phyloP scores from a whole-genome alignment of 2,329 filamentous ascomycete genomes.

The Conoideocrella luteorostrata region DNA sequence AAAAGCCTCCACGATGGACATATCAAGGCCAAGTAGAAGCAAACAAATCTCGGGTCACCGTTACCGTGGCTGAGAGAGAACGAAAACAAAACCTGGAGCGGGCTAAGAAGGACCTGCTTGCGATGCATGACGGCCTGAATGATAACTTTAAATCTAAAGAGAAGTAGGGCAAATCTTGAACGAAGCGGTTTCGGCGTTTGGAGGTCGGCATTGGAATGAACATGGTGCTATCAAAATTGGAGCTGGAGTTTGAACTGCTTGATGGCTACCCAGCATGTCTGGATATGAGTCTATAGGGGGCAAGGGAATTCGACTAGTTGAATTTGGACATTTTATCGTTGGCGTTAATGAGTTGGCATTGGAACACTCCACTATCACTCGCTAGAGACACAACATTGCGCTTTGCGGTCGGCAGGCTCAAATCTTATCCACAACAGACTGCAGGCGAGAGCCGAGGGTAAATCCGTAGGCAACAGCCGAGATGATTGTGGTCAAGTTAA shows the following conservation, averaged over 20 bases:
- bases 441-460: slow-evolving; percentile 58
- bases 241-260: neutral
- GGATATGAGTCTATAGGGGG: neutral
- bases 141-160: neutral
- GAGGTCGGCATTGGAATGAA: neutral
- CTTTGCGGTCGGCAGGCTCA: neutral
- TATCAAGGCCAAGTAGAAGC: slow-evolving; percentile 30
- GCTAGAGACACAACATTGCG: neutral
- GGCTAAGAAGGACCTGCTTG: slow-evolving; percentile 41
- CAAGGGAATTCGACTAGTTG: neutral
- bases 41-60: slow-evolving; percentile 20
- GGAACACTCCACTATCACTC: neutral
- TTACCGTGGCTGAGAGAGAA: slow-evolving; percentile 22
- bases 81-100: slow-evolving; percentile 36
- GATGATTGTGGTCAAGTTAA: slow-evolving; percentile 68
- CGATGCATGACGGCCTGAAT: slow-evolving; percentile 22
- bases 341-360: neutral
- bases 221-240: too few relatives aligned
- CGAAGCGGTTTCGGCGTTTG: neutral
- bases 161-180: neutral
- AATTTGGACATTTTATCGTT: neutral
- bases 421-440: slow-evolving; percentile 27
- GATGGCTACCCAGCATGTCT: neutral
- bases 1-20: slow-evolving; percentile 36
- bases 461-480: slow-evolving; percentile 73